A percentile compares a stretch with the other conserved stretches of the same genome.
Evolutionary conservation across 305 asterid genomes (phyloP).

Genomic region (Ruellia speciosa): DNA sequence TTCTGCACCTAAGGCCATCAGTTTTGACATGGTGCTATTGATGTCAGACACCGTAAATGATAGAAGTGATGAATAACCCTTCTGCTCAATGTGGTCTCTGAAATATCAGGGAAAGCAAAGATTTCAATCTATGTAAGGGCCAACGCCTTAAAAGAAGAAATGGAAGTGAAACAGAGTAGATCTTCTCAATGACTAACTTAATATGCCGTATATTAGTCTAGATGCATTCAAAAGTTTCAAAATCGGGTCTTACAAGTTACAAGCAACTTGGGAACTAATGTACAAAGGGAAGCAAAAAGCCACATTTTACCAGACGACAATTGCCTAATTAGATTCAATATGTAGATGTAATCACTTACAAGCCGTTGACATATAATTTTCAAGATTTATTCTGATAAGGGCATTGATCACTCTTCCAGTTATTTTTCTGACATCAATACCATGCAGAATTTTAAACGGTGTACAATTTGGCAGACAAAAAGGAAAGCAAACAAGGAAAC

Average conservation of each 20-base stretch:
- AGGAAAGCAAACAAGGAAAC: no score
- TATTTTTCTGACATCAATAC: no score
- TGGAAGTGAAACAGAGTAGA: neutral
- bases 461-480: no score
- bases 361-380: no score
- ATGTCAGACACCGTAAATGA: constrained; percentile 80
- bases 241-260: neutral
- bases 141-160: neutral
- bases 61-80: constrained; percentile 72
- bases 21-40: constrained; percentile 58
- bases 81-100: constrained; percentile 48
- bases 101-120: constrained; percentile 20
- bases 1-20: constrained; percentile 83
- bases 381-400: no score
- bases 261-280: neutral
- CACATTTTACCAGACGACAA: no score
- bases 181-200: no score
- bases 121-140: neutral
- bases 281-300: neutral
- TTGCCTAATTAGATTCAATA: no score
- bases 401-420: no score
- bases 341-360: no score
- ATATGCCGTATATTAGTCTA: neutral
- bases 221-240: neutral
- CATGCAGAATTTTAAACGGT: no score